Percentiles rank a stretch among this genome's conserved stretches.
Conservation (phyloP, 2,329 filamentous ascomycete genomes). For the Colletotrichum sidae region DNA sequence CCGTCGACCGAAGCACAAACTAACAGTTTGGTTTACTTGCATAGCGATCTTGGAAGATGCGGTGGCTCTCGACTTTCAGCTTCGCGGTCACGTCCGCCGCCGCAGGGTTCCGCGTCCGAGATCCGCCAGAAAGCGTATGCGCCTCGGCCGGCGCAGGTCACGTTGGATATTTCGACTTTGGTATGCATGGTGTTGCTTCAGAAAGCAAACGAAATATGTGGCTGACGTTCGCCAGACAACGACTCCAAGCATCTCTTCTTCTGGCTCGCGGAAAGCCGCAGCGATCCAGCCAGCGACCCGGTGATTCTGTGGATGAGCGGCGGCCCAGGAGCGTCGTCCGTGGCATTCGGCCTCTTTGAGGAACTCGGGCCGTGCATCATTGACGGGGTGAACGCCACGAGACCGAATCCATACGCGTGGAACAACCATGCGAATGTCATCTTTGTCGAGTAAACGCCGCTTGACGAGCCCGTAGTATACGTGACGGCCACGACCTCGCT, state of each 20-base stretch:
- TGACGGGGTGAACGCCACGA: not conserved
- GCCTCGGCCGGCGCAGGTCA: conserved; percentile 2
- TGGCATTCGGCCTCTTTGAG: not conserved
- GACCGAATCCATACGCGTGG: conserved; percentile 5
- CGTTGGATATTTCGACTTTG: conserved; percentile 18
- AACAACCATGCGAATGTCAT: conserved; percentile 15
- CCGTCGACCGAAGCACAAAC: not conserved
- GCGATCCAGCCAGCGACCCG: not conserved
- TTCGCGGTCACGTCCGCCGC: not conserved
- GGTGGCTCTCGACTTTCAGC: not conserved
- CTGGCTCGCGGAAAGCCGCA: not conserved
- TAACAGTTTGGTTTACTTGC: not conserved
- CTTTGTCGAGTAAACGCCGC: conserved; percentile 10
- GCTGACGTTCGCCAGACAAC: not conserved
- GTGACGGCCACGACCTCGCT: not conserved
- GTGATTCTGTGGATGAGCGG: conserved; percentile 8
- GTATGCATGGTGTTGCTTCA: not conserved
- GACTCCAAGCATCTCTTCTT: not conserved
- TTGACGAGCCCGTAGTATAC: not conserved
- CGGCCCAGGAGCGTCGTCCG: not conserved
- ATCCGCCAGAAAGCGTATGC: conserved; percentile 7
- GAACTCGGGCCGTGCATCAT: conserved; percentile 13
- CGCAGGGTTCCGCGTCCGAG: not conserved
- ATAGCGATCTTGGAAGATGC: not conserved
- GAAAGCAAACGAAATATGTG: no score